Percentiles rank a stretch among this genome's conserved stretches.
phyloP scores from a whole-genome alignment of 2,329 filamentous ascomycete genomes.

The Blastomyces silverae region DNA sequence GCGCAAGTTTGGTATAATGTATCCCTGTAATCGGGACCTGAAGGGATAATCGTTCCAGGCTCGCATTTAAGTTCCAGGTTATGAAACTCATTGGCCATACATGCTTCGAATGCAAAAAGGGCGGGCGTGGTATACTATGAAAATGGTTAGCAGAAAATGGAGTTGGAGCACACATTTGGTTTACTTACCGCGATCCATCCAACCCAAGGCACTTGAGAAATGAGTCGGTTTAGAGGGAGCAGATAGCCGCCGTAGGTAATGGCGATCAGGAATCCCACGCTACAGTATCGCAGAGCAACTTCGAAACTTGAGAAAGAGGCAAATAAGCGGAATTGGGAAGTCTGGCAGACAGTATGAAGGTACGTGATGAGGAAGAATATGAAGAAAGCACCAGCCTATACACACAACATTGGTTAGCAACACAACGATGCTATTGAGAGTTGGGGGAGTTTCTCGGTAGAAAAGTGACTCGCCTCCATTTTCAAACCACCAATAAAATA shows the following conservation, averaged over 20 bases:
- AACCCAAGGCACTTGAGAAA: conserved; percentile 54
- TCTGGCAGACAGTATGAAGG: conserved; percentile 51
- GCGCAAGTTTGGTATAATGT: conserved; percentile 52
- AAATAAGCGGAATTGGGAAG: conserved; percentile 56
- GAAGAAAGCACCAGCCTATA: conserved; percentile 52
- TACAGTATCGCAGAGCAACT: conserved; percentile 55
- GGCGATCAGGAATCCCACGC: conserved; percentile 52
- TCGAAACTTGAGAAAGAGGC: conserved; percentile 56
- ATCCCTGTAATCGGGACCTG: conserved; percentile 46
- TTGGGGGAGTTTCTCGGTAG: background rate
- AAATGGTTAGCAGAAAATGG: conserved; percentile 5
- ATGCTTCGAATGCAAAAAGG: conserved; percentile 56
- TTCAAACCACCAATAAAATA: conserved; percentile 64
- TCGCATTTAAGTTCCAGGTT: conserved; percentile 50
- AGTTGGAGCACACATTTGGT: background rate
- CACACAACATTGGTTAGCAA: conserved; percentile 6
- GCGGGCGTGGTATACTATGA: conserved; percentile 43
- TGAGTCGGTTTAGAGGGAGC: conserved; percentile 52
- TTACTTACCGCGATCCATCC: conserved; percentile 46
- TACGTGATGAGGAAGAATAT: conserved; percentile 57
- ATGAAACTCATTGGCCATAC: conserved; percentile 57
- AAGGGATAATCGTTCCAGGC: conserved; percentile 50
- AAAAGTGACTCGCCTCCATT: conserved; percentile 11
- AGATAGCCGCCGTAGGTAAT: conserved; percentile 58
- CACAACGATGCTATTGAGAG: background rate